phyloP scores from a whole-genome alignment of 768 basidiomycete genomes.

The Tephrocybe sp. region DNA sequence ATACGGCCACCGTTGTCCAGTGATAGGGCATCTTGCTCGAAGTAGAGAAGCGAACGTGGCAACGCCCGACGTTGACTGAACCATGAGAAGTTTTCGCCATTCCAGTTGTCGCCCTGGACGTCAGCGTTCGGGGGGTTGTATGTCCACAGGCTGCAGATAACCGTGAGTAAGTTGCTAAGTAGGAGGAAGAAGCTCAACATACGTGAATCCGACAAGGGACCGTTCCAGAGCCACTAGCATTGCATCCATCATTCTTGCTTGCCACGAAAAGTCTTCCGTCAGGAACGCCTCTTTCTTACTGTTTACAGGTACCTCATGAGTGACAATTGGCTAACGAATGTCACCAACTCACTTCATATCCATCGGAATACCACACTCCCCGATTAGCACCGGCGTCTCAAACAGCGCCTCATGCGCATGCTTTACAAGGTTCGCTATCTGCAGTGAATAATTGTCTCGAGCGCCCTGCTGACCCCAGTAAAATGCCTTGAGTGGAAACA shows the following conservation, averaged over 20 bases:
- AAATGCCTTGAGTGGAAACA: slow-evolving; percentile 76
- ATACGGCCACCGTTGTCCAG: slow-evolving; percentile 84
- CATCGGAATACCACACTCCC: slow-evolving; percentile 95
- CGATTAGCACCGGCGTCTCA: slow-evolving; percentile 81
- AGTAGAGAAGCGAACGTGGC: slow-evolving; percentile 51
- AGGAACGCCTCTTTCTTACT: slow-evolving; percentile 72
- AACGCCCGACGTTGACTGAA: slow-evolving; percentile 65
- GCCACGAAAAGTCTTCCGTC: slow-evolving; percentile 76
- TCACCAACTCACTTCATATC: slow-evolving; percentile 82
- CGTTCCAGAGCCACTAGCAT: slow-evolving; percentile 81
- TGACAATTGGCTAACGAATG: not conserved
- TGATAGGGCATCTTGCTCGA: slow-evolving; percentile 59
- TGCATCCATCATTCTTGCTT: slow-evolving; percentile 92
- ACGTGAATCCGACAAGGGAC: slow-evolving; percentile 83
- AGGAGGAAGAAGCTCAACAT: slow-evolving; percentile 28
- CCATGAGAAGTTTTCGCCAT: slow-evolving; percentile 97
- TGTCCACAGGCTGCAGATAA: slow-evolving; percentile 74
- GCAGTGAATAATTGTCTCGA: slow-evolving; percentile 77
- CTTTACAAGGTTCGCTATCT: slow-evolving; percentile 77
- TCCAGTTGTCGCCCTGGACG: slow-evolving; percentile 81
- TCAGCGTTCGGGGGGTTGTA: slow-evolving; percentile 91
- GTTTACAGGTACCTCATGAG: not conserved
- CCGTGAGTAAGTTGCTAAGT: not conserved
- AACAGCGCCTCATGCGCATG: slow-evolving; percentile 68
- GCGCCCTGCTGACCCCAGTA: slow-evolving; percentile 87